A percentile compares a stretch with the other conserved stretches of the same genome.
Conservation (phyloP, 306 rosid genomes). For the Gynostemma pentaphyllum region DNA sequence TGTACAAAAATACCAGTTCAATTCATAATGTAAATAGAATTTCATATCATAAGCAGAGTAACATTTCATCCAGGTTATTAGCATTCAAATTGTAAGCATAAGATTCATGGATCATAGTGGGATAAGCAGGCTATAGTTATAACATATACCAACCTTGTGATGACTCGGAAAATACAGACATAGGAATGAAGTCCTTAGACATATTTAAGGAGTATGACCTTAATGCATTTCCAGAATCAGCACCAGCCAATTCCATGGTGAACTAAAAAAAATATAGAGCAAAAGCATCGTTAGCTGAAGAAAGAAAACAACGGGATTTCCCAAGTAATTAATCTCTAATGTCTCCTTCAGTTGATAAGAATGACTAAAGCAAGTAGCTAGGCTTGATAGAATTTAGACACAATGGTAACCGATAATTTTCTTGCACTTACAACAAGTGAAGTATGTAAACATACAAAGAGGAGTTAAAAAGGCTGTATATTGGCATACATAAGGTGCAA, state of each 20-base stretch:
- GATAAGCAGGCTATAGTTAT: not conserved
- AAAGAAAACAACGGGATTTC: not conserved
- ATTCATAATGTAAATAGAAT: not conserved
- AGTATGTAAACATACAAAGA: not conserved
- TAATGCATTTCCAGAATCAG: constrained; percentile 47
- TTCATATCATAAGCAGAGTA: not conserved
- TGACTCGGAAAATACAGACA: constrained; percentile 76
- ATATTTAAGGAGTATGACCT: constrained; percentile 53
- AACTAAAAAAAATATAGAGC: constrained; percentile 36
- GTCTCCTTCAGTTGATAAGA: not conserved
- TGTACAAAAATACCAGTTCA: not conserved
- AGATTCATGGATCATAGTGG: not conserved
- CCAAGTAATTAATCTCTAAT: not conserved
- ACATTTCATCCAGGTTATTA: not conserved
- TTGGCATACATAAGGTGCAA: not conserved
- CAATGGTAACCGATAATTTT: not conserved
- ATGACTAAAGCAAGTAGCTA: not conserved
- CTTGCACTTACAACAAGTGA: not conserved
- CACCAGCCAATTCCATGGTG: constrained; percentile 77
- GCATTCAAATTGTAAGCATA: not conserved
- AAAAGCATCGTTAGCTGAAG: constrained; percentile 1
- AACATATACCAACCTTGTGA: constrained; percentile 38
- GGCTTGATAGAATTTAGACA: not conserved
- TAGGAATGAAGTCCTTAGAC: constrained; percentile 52
- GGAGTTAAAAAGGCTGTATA: not conserved